These are phyloP conservation scores for Fusarium anthophilum DNA, from an alignment of 2,329 filamentous ascomycete species.

Conservation along the genomic window DNA sequence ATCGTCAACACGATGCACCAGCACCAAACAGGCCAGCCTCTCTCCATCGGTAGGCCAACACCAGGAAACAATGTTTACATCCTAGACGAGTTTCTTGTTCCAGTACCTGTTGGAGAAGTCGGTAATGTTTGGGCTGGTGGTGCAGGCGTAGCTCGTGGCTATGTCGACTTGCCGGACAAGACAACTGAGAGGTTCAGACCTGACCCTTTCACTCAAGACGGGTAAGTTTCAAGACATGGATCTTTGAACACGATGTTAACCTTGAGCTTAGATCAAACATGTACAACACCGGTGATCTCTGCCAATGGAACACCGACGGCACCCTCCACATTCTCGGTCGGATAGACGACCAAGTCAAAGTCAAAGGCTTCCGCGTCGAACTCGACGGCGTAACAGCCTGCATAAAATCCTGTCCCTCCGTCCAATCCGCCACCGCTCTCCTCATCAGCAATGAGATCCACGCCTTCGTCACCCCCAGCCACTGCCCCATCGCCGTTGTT, in stretches of 20 bases:
- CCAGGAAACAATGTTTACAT: constrained; percentile 67
- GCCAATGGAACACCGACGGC: constrained; percentile 62
- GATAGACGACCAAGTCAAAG: constrained; percentile 68
- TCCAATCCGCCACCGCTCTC: constrained; percentile 58
- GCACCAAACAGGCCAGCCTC: constrained; percentile 52
- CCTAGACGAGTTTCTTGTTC: constrained; percentile 56
- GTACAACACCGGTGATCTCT: constrained; percentile 70
- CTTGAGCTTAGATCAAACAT: constrained; percentile 48
- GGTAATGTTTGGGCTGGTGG: constrained; percentile 68
- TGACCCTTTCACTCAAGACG: constrained; percentile 61
- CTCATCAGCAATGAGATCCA: constrained; percentile 58
- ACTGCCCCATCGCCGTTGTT: constrained; percentile 49
- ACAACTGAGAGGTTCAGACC: constrained; percentile 59
- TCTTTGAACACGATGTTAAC: background rate
- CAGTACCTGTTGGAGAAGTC: constrained; percentile 57
- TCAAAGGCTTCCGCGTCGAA: constrained; percentile 70
- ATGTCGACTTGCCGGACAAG: constrained; percentile 62
- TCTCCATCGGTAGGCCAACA: constrained; percentile 65
- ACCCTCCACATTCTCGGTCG: constrained; percentile 65
- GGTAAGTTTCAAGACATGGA: constrained; percentile 46
- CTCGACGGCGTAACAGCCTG: constrained; percentile 64
- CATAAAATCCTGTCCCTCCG: constrained; percentile 54
- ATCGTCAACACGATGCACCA: constrained; percentile 64
- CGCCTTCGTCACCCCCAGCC: constrained; percentile 57
- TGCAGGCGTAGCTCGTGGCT: constrained; percentile 62